These are phyloP conservation scores for Citropsis articulata DNA, from an alignment of 345 rosid genomes.

Conservation along the genomic window DNA sequence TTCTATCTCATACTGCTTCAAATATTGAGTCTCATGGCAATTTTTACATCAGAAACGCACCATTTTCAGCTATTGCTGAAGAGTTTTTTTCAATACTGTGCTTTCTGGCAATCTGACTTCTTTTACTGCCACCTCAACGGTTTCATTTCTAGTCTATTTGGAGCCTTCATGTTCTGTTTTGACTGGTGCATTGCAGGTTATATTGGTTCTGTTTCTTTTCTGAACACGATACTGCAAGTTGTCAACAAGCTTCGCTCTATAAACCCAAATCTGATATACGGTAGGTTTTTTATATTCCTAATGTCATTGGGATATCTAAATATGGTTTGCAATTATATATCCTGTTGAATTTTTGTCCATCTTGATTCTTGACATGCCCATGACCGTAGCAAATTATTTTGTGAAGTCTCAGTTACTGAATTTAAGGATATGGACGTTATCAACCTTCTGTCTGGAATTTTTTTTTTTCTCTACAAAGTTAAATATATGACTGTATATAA, in stretches of 20 bases:
- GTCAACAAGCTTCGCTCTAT: constrained; percentile 79
- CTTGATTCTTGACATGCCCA: no score
- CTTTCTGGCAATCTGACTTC: background rate
- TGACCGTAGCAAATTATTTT: no score
- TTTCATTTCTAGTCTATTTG: background rate
- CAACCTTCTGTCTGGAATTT: no score
- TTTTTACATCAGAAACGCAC: background rate
- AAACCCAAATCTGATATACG: constrained; percentile 84
- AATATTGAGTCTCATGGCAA: no score
- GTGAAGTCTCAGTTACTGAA: no score
- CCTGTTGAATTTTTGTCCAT: background rate
- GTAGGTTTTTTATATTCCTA: constrained; percentile 36
- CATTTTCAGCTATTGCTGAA: background rate
- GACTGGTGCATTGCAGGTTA: constrained; percentile 57
- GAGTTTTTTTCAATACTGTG: background rate
- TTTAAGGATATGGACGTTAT: no score
- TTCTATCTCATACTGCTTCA: background rate
- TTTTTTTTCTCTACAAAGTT: no score
- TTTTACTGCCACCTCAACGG: background rate
- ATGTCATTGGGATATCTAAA: background rate
- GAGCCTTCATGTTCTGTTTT: background rate
- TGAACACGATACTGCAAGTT: constrained; percentile 69
- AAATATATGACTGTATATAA: background rate
- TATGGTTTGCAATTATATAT: background rate
- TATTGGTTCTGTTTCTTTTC: constrained; percentile 95